Conservation (phyloP, 768 basidiomycete species). For the Coprinellus micaceus region DNA sequence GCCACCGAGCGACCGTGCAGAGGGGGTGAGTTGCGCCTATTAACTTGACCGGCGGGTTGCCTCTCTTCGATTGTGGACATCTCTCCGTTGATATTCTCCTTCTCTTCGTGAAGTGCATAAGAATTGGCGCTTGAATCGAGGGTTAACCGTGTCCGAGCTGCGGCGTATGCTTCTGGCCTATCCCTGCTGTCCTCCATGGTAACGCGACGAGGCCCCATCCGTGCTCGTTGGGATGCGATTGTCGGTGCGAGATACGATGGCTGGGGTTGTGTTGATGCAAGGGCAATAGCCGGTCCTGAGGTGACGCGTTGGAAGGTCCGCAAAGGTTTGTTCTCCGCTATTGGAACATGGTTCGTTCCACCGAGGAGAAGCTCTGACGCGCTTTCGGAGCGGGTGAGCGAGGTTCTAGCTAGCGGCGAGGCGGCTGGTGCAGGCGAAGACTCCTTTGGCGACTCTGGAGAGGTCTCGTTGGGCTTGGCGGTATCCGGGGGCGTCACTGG, state of each 20-base stretch:
- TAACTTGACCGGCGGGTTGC: conserved; percentile 22
- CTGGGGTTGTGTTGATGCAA: conserved; percentile 15
- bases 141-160: conserved; percentile 22
- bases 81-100: conserved; percentile 43
- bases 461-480: conserved; percentile 36
- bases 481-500: conserved; percentile 43
- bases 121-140: conserved; percentile 19
- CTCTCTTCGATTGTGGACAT: conserved; percentile 27
- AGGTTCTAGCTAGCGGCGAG: conserved; percentile 41
- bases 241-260: conserved; percentile 30
- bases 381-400: conserved; percentile 67
- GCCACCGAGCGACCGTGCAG: conserved; percentile 29
- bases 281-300: conserved; percentile 62
- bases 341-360: conserved; percentile 24
- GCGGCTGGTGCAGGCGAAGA: conserved; percentile 34
- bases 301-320: conserved; percentile 66
- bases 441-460: conserved; percentile 21
- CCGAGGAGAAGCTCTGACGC: conserved; percentile 48
- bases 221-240: conserved; percentile 29
- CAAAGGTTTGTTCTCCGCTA: conserved; percentile 25
- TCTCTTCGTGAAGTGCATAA: conserved; percentile 41
- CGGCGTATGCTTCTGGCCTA: conserved; percentile 18
- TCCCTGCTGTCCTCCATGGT: conserved; percentile 38
- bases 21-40: conserved; percentile 32
- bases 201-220: conserved; percentile 36